Base-by-base conservation (phyloP, 1,139 yeast genomes). In the Yamadazyma songkhlaensis region DNA sequence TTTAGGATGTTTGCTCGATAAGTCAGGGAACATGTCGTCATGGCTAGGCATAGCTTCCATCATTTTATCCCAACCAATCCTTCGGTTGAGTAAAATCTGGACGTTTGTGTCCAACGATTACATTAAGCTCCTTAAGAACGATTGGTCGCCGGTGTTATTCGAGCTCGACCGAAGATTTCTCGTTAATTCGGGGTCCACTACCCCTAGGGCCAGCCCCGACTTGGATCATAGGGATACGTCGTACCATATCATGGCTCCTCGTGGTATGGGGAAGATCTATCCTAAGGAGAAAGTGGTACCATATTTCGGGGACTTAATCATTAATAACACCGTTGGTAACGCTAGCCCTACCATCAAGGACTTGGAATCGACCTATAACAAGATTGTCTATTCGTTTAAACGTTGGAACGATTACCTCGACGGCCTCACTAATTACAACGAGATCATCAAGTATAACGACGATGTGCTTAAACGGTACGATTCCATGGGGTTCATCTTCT, bases 61-160 rank as follows among this genome's bases (percentile, higher is more conserved):
- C 2, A 72, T 90, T 3, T 82, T 96, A 51, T 86, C 96, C 0
- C 81, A 84, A 39, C 95, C 97, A 0, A 73, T 90, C 3, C 64
- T 90, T 41, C 73, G 98, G 46, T 65, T 92, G 36, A 67, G 77
- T 21, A 75, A 77, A 44, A 74, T 89, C 3, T 92, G 98, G 98
- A 67, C 84, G 8, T 66, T 72, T 40, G 87, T 90, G 3, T 77
- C 86, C 9, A 69, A 73, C 11, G 77, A 76, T 27, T 71, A 78
- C 35, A 63, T 87, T 38, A 80, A 78, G 44, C 65, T 79, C 5
- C 77, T 89, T 31, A 77, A 82, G 36, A 81, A 81, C 41, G 95
- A 86, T 51, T 92, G 97, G 97, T 88, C 95, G 0, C 96, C 95
- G 1, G 95, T 92, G 20, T 81, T 89, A 21, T 88, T 86, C 60